A percentile compares a stretch with the other conserved stretches of the same genome.
phyloP scores from a whole-genome alignment of 2,329 filamentous ascomycete species.

The Sclerotinia glacialis region DNA sequence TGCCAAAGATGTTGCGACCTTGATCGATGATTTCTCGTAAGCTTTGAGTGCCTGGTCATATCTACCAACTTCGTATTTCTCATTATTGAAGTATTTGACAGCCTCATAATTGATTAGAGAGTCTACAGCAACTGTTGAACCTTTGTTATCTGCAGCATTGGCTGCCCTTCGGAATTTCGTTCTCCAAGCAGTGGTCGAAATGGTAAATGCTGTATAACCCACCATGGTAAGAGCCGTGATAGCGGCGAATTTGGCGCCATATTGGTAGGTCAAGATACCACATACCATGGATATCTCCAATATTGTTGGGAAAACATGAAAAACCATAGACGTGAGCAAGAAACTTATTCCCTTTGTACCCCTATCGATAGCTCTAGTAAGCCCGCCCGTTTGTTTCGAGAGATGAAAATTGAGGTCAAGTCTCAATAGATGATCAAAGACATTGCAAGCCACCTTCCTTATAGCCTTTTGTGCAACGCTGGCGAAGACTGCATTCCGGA shows the following conservation, averaged over 20 bases:
- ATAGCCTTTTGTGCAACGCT: slow-evolving; percentile 97
- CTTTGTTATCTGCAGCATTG: slow-evolving; percentile 93
- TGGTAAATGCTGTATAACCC: slow-evolving; percentile 94
- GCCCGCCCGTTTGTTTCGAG: slow-evolving; percentile 86
- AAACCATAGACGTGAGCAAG: slow-evolving; percentile 94
- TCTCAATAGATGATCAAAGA: slow-evolving; percentile 84
- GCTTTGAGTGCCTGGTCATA: slow-evolving; percentile 83
- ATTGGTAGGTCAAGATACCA: slow-evolving; percentile 94
- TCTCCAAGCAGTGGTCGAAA: slow-evolving; percentile 92
- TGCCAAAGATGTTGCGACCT: slow-evolving; percentile 89
- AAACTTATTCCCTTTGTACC: slow-evolving; percentile 99
- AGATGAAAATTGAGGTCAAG: slow-evolving; percentile 94
- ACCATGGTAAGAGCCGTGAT: slow-evolving; percentile 91
- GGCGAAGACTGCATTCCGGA: slow-evolving; percentile 94
- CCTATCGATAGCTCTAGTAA: slow-evolving; percentile 91
- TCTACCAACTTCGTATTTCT: slow-evolving; percentile 85
- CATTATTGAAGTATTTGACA: slow-evolving; percentile 99
- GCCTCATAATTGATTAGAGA: slow-evolving; percentile 98
- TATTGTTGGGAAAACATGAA: slow-evolving; percentile 90
- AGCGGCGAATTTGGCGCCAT: slow-evolving; percentile 84
- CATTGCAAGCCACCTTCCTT: slow-evolving; percentile 81
- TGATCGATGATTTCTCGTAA: slow-evolving; percentile 94
- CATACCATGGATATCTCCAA: slow-evolving; percentile 95
- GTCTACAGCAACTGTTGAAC: slow-evolving; percentile 92
- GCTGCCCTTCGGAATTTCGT: slow-evolving; percentile 94